phyloP scores from a whole-genome alignment of 345 rosid genomes.

The Pseudoturritis turrita region DNA sequence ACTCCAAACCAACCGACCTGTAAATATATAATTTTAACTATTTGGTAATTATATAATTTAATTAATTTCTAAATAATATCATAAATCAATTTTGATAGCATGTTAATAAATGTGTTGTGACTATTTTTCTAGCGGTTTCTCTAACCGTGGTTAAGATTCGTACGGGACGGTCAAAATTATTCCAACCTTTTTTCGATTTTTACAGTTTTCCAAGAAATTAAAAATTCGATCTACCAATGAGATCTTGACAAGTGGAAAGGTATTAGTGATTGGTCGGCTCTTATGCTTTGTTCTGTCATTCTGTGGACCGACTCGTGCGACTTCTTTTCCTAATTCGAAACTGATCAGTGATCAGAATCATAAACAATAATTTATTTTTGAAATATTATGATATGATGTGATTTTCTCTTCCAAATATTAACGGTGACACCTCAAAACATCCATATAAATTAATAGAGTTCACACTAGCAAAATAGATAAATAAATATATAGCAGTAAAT shows the following conservation, averaged over 20 bases:
- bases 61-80: too few species aligned
- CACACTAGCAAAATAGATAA: background rate
- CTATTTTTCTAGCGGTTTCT: background rate
- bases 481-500: background rate
- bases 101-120: background rate
- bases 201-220: background rate
- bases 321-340: background rate
- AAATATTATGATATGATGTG: too few species aligned
- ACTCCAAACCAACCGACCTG: background rate
- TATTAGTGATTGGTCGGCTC: background rate
- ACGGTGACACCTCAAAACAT: background rate
- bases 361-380: background rate
- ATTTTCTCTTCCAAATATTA: too few species aligned
- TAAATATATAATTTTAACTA: too few species aligned
- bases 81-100: too few species aligned
- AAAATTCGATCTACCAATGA: background rate
- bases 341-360: background rate
- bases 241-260: background rate
- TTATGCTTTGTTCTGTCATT: background rate
- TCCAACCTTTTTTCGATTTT: background rate
- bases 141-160: constrained; percentile 9
- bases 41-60: too few species aligned
- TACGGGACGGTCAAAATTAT: background rate
- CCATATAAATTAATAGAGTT: background rate
- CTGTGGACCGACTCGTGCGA: constrained; percentile 5